Evolutionary conservation across 2,329 filamentous ascomycete genomes (phyloP).

Genomic region (Ciborinia camelliae): DNA sequence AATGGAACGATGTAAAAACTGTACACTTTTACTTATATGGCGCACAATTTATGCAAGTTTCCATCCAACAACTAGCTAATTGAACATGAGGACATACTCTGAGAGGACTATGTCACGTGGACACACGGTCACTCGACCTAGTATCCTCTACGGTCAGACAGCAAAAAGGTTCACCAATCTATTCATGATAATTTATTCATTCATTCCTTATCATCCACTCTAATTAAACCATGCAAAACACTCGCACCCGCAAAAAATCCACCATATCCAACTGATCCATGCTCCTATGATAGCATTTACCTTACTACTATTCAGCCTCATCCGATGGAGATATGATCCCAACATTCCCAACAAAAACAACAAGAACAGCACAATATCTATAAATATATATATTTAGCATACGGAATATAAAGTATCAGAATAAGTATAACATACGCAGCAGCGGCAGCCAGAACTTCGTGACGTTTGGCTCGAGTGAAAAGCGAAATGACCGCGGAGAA

Average conservation of each 20-base stretch:
- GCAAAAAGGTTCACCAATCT: neutral
- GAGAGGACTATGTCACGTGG: too few relatives aligned
- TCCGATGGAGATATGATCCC: conserved; percentile 1
- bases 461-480: conserved; percentile 29
- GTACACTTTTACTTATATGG: too few relatives aligned
- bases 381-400: neutral
- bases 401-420: neutral
- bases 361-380: conserved; percentile 31
- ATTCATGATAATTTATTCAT: neutral
- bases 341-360: conserved; percentile 26
- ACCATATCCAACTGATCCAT: neutral
- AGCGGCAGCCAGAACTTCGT: conserved; percentile 27
- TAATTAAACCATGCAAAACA: neutral
- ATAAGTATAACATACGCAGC: conserved; percentile 25
- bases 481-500: conserved; percentile 25
- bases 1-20: too few relatives aligned
- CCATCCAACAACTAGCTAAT: too few relatives aligned
- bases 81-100: too few relatives aligned
- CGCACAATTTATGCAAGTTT: too few relatives aligned
- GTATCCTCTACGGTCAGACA: too few relatives aligned
- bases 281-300: too few relatives aligned
- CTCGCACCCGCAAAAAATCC: neutral
- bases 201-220: neutral
- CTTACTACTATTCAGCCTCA: neutral
- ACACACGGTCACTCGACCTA: too few relatives aligned